Base-by-base conservation (phyloP, 495 filamentous ascomycete species). In the Talaromyces liani region DNA sequence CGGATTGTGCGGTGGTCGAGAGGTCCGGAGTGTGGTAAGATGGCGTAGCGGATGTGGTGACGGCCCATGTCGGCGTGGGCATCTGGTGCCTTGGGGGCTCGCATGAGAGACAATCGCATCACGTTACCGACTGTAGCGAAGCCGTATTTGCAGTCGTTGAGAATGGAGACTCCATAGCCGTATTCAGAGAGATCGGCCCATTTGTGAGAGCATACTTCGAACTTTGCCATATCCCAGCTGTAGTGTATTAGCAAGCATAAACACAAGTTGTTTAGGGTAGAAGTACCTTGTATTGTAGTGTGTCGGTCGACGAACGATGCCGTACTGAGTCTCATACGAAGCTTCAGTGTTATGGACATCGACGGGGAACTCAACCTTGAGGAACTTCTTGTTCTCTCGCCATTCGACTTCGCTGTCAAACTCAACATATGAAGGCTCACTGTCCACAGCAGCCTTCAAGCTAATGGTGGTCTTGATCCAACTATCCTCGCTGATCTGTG, bases 151-250 rank as follows among this genome's bases (percentile, higher is more conserved):
- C 85, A 89, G 71, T 98, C 94, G 73, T 98, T 98, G 33, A 98
- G 82, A 67, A 98, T 89, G 4, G 90, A 92, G 2, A 98, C 91
- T 65, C 94, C 94, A 71, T 96, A 97, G 36, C 86, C 87, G 70
- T 91, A 78, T 72, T 98, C 94, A 4, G 91, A 96, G 60, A 98
- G 81, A 73, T 98, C 94, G n/a, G 94, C 94, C 81, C 90, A 98
- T 73, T 91, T 93, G 78, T 98, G 94, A 74, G 90, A 93, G 84
- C 93, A 97, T 51, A 98, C 94, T 78, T 98, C 94, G 68, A 98
- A 98, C 70, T 97, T 97, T 68, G 94, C 94, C 93, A 96, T 97
- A 68, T 98, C 94, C 94, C 94, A 98, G 72, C 84, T 89, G 41
- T 3, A 9, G 1, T 60, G 0, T 39, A 68, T 57, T 69, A 69